Conservation (phyloP, 2,329 filamentous ascomycete genomes). For the Ophiostoma himal-ulmi region DNA sequence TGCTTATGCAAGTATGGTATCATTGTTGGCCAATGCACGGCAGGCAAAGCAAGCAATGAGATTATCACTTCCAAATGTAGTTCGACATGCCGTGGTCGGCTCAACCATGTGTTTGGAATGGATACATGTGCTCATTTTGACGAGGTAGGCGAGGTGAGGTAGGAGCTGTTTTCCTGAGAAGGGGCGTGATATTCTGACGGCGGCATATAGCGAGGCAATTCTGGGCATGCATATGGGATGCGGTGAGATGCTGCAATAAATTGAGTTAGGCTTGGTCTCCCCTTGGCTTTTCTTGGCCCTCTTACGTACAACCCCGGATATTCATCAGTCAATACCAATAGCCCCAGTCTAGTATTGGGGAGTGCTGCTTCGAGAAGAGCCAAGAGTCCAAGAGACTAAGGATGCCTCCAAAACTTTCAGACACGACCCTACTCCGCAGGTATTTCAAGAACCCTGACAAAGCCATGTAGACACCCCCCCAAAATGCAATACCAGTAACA, state of each 20-base stretch:
- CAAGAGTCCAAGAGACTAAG: constrained; percentile 1
- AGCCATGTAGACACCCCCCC: not conserved
- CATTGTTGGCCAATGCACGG: not conserved
- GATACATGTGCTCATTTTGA: not conserved
- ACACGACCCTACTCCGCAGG: not conserved
- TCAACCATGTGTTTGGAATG: no score
- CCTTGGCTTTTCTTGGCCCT: not conserved
- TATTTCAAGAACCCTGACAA: not conserved
- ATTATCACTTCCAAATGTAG: not conserved
- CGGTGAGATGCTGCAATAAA: not conserved
- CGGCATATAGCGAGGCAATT: not conserved
- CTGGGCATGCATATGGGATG: not conserved
- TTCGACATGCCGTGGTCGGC: no score
- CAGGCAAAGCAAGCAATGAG: not conserved
- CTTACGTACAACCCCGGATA: not conserved
- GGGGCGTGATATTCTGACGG: not conserved
- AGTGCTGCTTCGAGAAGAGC: not conserved
- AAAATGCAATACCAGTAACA: not conserved
- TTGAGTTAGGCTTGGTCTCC: not conserved
- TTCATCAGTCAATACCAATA: not conserved
- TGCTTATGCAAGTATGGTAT: not conserved
- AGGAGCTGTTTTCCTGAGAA: not conserved
- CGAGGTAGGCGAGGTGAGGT: not conserved
- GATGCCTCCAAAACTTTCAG: not conserved
- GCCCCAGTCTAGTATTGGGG: not conserved